Evolutionary conservation across 2,329 filamentous ascomycete species (phyloP), one percentile per base, ranked within the genome.

Genomic region (Fusarium solani-melongenae): DNA sequence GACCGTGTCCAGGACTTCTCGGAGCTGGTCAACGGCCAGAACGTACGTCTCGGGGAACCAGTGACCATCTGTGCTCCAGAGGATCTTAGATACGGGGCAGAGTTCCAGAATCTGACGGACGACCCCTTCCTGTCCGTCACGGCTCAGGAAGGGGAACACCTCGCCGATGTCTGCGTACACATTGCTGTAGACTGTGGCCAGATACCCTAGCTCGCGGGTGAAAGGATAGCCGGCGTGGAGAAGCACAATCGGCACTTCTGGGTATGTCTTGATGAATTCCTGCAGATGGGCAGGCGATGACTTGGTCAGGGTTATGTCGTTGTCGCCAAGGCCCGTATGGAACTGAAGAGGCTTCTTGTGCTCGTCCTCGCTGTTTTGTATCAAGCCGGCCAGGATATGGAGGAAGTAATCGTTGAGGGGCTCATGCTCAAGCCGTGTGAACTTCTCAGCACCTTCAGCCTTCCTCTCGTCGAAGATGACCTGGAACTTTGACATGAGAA

Each of bases 191-290:
- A 93, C 90, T 1, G 89, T 90, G 0, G 94, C 93, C 22, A 97
- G 86, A 79, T 96, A 97, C 0, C 92, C 93, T 0, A 92, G 89
- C 81, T 96, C 93, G 39, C 91, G 88, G 0, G 92, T 94, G 78
- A 93, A 96, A 0, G 94, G 94, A 79, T 97, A 97, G 3, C 93
- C 90, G 0, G 94, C 91, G 79, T 97, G 94, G 3, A 97, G 87
- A 10, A 97, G 84, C 3, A 97, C 92, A 63, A 97, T 92, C 0
- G 93, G 92, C 0, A 96, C 89, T 0, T 86, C 85, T 0, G 92
- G 88, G 74, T 93, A 95, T 22, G 87, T 84, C 41, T 91, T 88
- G 73, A 96, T 94, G 66, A 97, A 89, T 0, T 87, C 83, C 77
- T 97, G 93, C 27, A 97, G 83, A 75, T 93, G 91, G 1, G 93